These are phyloP conservation scores for Candida corydali DNA, from an alignment of 805 yeast species.

Conservation along the genomic window DNA sequence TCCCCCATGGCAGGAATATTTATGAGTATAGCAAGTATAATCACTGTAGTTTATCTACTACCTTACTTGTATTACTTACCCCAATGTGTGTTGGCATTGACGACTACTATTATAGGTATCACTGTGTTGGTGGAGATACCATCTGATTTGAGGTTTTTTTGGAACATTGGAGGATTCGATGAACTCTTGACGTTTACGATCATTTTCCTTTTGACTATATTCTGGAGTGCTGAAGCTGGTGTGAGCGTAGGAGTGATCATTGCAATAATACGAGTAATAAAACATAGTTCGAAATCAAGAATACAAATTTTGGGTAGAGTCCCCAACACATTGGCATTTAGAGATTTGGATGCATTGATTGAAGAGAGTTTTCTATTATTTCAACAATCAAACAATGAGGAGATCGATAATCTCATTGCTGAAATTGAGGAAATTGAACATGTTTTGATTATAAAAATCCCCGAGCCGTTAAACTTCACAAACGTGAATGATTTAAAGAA, in stretches of 20 bases:
- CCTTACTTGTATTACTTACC: conserved; percentile 24
- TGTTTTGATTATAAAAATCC: conserved; percentile 72
- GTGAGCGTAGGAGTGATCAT: conserved; percentile 31
- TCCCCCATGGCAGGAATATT: conserved; percentile 37
- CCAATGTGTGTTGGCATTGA: conserved; percentile 30
- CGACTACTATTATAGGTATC: conserved; percentile 43
- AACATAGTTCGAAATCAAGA: conserved; percentile 75
- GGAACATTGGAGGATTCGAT: conserved; percentile 25
- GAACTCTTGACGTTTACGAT: conserved; percentile 21
- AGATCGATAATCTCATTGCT: conserved; percentile 17
- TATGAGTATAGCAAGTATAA: conserved; percentile 24
- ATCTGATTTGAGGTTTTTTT: conserved; percentile 28
- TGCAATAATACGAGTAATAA: conserved; percentile 42
- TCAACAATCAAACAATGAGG: conserved; percentile 16
- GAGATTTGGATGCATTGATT: conserved; percentile 65
- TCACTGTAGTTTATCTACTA: conserved; percentile 22
- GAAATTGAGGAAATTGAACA: conserved; percentile 55
- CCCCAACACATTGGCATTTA: conserved; percentile 43
- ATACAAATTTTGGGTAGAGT: conserved; percentile 75
- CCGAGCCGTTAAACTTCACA: conserved; percentile 87
- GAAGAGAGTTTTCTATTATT: conserved; percentile 27
- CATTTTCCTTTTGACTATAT: conserved; percentile 23
- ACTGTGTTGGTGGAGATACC: conserved; percentile 44
- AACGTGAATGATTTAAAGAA: conserved; percentile 73
- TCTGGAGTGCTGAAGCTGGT: conserved; percentile 39